A percentile compares a stretch with the other conserved stretches of the same genome.
phyloP scores from a whole-genome alignment of 1,284 basidiomycete genomes.

The Microbotryum lychnidis-dioicae region DNA sequence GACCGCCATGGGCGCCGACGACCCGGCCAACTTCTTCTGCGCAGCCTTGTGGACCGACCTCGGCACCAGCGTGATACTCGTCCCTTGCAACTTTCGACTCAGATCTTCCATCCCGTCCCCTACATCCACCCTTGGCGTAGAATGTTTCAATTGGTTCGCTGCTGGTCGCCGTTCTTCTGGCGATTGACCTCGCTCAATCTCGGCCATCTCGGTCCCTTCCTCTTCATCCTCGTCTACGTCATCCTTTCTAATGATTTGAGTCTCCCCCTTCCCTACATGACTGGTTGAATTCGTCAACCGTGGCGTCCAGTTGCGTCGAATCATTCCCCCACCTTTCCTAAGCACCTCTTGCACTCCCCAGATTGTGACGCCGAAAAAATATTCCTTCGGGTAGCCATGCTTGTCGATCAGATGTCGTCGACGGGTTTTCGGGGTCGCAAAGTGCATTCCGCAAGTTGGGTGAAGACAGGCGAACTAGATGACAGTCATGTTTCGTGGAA shows the following conservation, averaged over 20 bases:
- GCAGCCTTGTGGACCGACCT: slow-evolving; percentile 7
- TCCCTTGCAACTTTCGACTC: not conserved
- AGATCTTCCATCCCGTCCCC: slow-evolving; percentile 10
- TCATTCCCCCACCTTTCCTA: slow-evolving; percentile 16
- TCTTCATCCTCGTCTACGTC: not conserved
- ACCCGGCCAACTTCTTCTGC: slow-evolving; percentile 6
- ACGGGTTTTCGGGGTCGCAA: slow-evolving; percentile 64
- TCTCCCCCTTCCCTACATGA: too few relatives aligned
- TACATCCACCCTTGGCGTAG: not conserved
- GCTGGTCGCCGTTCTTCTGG: not conserved
- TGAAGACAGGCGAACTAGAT: slow-evolving; percentile 72
- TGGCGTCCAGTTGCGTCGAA: slow-evolving; percentile 19
- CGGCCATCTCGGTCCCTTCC: not conserved
- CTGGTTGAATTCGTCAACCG: not conserved
- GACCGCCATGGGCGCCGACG: too few relatives aligned
- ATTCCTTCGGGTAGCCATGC: slow-evolving; percentile 75
- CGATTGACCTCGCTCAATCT: not conserved
- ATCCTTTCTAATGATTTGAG: not conserved
- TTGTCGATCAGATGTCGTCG: slow-evolving; percentile 70
- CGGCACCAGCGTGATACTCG: slow-evolving; percentile 19
- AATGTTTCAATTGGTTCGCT: not conserved
- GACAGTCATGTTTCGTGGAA: slow-evolving; percentile 4
- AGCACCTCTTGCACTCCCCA: slow-evolving; percentile 53
- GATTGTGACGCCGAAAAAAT: slow-evolving; percentile 79
- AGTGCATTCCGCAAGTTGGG: slow-evolving; percentile 55